Percentiles rank a stretch among this genome's conserved stretches.
These are phyloP conservation scores for Aspergillus proliferans DNA, from an alignment of 2,329 filamentous ascomycete genomes.

Conservation along the genomic window DNA sequence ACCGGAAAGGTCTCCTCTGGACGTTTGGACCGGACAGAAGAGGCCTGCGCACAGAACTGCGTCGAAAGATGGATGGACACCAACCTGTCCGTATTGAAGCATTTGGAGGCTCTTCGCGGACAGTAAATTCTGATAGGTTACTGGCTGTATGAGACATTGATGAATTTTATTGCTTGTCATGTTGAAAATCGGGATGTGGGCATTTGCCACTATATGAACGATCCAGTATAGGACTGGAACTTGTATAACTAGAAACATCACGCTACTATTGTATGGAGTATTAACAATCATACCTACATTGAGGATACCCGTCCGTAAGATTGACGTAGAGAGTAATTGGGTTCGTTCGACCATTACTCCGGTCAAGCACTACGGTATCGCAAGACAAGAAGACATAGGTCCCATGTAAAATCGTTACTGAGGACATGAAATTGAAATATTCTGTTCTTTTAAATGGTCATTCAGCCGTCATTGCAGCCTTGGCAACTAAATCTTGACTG, in stretches of 20 bases:
- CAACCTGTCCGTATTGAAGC: constrained; percentile 75
- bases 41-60: constrained; percentile 82
- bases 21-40: constrained; percentile 69
- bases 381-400: too few relatives aligned
- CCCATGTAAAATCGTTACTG: background rate
- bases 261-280: too few relatives aligned
- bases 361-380: too few relatives aligned
- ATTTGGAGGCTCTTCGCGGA: constrained; percentile 62
- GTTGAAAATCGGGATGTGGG: background rate
- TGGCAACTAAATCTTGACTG: constrained; percentile 26
- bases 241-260: too few relatives aligned
- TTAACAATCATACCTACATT: too few relatives aligned
- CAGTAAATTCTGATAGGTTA: constrained; percentile 19
- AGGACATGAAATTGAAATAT: background rate
- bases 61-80: constrained; percentile 91
- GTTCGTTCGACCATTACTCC: too few relatives aligned
- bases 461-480: constrained; percentile 31
- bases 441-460: constrained; percentile 24
- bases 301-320: too few relatives aligned
- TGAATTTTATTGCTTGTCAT: background rate
- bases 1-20: constrained; percentile 64
- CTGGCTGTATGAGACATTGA: background rate
- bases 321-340: too few relatives aligned
- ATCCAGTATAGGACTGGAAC: too few relatives aligned
- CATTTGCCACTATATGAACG: too few relatives aligned